A percentile compares a stretch with the other conserved stretches of the same genome.
Conservation (phyloP, 495 filamentous ascomycete genomes). For the Chaetomium tenue region DNA sequence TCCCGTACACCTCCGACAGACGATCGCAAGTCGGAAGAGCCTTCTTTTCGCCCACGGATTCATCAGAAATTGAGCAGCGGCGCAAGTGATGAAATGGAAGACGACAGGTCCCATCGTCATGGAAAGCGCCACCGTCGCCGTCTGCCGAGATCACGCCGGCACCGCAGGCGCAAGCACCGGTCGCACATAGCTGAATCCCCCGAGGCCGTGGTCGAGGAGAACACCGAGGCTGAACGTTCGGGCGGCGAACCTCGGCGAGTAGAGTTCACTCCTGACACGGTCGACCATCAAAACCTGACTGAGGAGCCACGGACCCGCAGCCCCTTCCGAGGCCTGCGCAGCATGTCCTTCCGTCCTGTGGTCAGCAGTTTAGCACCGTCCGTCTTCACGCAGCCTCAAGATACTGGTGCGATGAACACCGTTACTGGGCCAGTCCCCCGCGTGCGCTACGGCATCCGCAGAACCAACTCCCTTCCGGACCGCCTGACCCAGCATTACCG, state of each 20-base stretch:
- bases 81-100: slow-evolving; percentile 40
- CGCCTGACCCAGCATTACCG: slow-evolving; percentile 56
- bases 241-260: slow-evolving; percentile 45
- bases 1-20: slow-evolving; percentile 43
- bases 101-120: slow-evolving; percentile 36
- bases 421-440: slow-evolving; percentile 50
- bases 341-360: slow-evolving; percentile 43
- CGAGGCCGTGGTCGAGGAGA: slow-evolving; percentile 35
- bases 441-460: slow-evolving; percentile 61
- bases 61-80: slow-evolving; percentile 1
- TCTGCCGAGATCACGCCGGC: slow-evolving; percentile 35
- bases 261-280: slow-evolving; percentile 43
- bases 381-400: slow-evolving; percentile 43
- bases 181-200: slow-evolving; percentile 27
- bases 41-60: slow-evolving; percentile 30
- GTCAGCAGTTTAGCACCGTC: slow-evolving; percentile 47
- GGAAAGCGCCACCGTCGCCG: slow-evolving; percentile 35
- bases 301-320: slow-evolving; percentile 36
- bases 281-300: slow-evolving; percentile 23
- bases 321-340: slow-evolving; percentile 44
- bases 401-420: slow-evolving; percentile 22
- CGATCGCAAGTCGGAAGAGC: slow-evolving; percentile 36
- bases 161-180: slow-evolving; percentile 38
- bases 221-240: slow-evolving; percentile 19
- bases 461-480: slow-evolving; percentile 77